Evolutionary conservation across 2,329 filamentous ascomycete species (phyloP), one percentile per base, ranked within the genome.

Genomic region (Aspergillus alliaceus): DNA sequence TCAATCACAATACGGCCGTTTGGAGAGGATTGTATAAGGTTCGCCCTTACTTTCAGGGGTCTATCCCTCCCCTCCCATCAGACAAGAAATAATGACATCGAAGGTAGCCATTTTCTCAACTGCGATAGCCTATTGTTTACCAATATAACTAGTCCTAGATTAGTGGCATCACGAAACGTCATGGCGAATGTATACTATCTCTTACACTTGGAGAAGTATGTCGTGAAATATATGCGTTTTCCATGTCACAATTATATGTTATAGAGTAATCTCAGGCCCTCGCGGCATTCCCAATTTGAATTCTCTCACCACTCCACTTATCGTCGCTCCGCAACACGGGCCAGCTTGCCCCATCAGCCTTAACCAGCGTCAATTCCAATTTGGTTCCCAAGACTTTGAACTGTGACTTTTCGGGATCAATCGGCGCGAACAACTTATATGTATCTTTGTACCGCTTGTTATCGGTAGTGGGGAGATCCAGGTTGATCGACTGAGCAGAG

Each of bases 321-420:
- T 96, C 91, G 67, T 95, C 90, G 58, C 86, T 89, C 59, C 91
- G 84, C 68, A 97, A 76, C 5, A 95, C 90, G 32, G 92, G 90
- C 93, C 93, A 97, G 69, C 90, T 90, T 40, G 83, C 82, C 11
- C 87, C 89, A 66, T 93, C 89, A 2, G 87, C 87, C 77, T 89
- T 89, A 27, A 74, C 84, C 54, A 97, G 78, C 27, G 81, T 88
- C 68, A 96, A 78, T 76, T 97, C 93, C 51, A 97, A 79, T 80
- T 97, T 97, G 1, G 92, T 96, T 25, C 91, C 91, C 73, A 96
- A 82, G 58, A 97, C 86, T 76, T 90, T 91, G 79, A 86, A 93
- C 56, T 83, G 82, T 64, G 89, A 91, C 73, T 90, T 87, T 56
- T 85, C 87, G 2, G 88, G 75, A 61, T 96, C 87, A 67, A 99